Evolutionary conservation across 148 eudicot species (phyloP).

Genomic region (Dysphania ambrosioides): DNA sequence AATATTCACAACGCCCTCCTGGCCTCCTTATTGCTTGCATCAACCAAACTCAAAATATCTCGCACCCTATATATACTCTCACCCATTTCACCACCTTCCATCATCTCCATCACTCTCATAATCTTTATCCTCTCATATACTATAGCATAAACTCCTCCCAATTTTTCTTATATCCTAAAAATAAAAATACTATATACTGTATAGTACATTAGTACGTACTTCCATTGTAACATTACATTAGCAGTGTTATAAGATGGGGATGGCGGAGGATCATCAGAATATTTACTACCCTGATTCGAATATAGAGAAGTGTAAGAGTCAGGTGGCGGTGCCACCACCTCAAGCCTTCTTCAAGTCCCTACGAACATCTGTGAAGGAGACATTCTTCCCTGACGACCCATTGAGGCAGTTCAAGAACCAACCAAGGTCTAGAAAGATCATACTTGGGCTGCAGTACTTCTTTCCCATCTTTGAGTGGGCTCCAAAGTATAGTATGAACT

Average conservation of each 20-base stretch:
- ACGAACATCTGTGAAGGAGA: conserved; percentile 53
- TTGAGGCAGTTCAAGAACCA: conserved; percentile 74
- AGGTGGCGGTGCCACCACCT: conserved; percentile 69
- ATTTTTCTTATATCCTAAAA: no score
- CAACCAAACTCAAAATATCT: no score
- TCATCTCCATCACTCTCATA: no score
- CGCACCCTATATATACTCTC: no score
- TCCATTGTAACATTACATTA: no score
- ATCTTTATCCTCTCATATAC: no score
- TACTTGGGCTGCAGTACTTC: conserved; percentile 68
- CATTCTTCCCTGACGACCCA: conserved; percentile 91
- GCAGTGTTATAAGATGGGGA: conserved; percentile 36
- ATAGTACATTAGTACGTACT: not conserved
- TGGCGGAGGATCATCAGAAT: conserved; percentile 30
- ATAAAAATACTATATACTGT: no score
- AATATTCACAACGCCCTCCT: no score
- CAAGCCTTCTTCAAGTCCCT: conserved; percentile 60
- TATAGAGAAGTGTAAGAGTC: conserved; percentile 16
- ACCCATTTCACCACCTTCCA: no score
- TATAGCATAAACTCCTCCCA: no score
- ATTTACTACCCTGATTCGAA: conserved; percentile 14
- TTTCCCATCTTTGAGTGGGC: conserved; percentile 84
- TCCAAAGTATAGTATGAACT: conserved; percentile 48
- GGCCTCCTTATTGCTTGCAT: no score
- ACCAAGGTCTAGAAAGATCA: conserved; percentile 37